Evolutionary conservation across 331 rosid genomes (phyloP), one percentile per base, ranked within the genome.

Genomic region (Prunus yedoensis): DNA sequence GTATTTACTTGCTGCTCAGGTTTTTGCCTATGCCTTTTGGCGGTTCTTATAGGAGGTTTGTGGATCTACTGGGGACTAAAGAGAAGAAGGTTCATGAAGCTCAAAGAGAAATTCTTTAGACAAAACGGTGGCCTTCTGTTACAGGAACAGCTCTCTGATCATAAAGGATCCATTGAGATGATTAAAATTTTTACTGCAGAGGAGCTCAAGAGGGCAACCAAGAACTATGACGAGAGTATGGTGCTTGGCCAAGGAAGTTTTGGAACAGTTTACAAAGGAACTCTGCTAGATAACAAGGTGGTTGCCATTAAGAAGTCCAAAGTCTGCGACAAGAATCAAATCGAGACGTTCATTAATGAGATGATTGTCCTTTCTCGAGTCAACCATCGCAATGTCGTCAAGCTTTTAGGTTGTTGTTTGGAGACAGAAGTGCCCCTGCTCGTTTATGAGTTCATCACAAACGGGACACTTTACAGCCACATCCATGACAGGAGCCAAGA

Each of bases 341-440:
- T 18, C 59, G 0, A 53, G 15, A 53, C 59, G 1, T 53, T 53
- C 59, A 21, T 53, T 53, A 53, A 53, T 0, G 59, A 53, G 59
- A 23, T 54, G 60, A 54, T 54, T 23, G 60, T 54, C 25, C 60
- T 54, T 54, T 54, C 60, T n/a, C 1, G 27, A 21, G 21, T 54
- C n/a, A 54, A n/a, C 60, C 5, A 3, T 54, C 27, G 25, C 10
- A 54, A 54, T 8, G 60, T n/a, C 23, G 60, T 54, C 10, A 54
- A 54, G 60, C 60, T 54, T 54, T n/a, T 54, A n/a, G 60, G 60
- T 23, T 54, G 60, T 54, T n/a, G 60, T 54, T n/a, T 54, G 60
- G 60, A 54, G 60, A 54, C 60, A 23, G 60, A 8, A 1, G 5
- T 54, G 13, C 27, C 60, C 60, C 21, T 53, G 10, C 59, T 53